phyloP scores from a whole-genome alignment of 106 monocot species.

The Chionographis japonica region DNA sequence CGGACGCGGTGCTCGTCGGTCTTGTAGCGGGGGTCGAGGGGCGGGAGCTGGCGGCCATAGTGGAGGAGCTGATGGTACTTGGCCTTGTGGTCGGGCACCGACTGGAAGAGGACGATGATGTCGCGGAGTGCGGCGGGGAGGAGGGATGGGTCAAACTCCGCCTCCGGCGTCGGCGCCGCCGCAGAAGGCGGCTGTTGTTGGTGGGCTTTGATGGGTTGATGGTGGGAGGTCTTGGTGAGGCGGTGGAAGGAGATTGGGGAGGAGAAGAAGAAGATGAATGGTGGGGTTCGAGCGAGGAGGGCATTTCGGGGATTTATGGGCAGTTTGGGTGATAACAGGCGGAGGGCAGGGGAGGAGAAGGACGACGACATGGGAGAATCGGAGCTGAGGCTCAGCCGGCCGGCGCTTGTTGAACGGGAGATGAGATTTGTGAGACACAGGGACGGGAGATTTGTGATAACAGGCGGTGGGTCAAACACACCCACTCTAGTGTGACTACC shows the following conservation, averaged over 20 bases:
- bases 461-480: no score
- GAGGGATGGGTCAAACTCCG: conserved; percentile 5
- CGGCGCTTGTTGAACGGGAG: no score
- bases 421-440: no score
- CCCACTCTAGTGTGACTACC: no score
- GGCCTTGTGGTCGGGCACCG: conserved; percentile 67
- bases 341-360: background rate
- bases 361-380: conserved; percentile 1
- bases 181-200: background rate
- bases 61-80: conserved; percentile 97
- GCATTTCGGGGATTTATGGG: background rate
- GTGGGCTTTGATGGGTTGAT: conserved; percentile 8
- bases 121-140: conserved; percentile 63
- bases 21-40: conserved; percentile 52
- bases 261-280: conserved; percentile 12
- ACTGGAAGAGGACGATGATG: conserved; percentile 81
- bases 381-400: background rate
- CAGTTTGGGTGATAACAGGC: conserved; percentile 15
- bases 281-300: background rate
- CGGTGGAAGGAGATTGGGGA: conserved; percentile 50
- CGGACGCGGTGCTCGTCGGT: conserved; percentile 65
- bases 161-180: background rate
- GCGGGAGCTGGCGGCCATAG: conserved; percentile 59
- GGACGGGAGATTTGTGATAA: no score
- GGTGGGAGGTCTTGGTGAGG: conserved; percentile 2